Base-by-base conservation (phyloP, 345 rosid species). In the Raphanus sativus region DNA sequence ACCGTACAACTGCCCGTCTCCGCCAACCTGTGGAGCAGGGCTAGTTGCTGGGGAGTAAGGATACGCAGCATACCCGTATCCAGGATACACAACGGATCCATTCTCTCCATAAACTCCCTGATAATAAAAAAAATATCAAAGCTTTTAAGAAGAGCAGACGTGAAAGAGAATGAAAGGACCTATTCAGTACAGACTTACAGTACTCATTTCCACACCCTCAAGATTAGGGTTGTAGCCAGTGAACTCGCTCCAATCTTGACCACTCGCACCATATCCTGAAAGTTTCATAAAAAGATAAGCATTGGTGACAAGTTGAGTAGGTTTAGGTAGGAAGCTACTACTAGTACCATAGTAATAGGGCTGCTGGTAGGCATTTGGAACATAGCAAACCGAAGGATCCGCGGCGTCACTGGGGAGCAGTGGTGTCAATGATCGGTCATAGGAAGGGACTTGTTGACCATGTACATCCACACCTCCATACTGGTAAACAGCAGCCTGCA, bases 11-110 rank as follows among this genome's bases (percentile, higher is more conserved):
- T 90, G 98, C 63, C 88, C 91, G 70, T 91, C 98, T 71, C 86
- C 90, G 33, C 91, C 96, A 84, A 89, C 24, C 60, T 89, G 81
- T 33, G 98, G 98, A 74, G 86, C 94, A 1, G 94, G 94, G 5
- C 96, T 86, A 65, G 83, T 76, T 32, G 96, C 91, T 0, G 96
- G 96, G 10, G 98, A 91, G 77, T 91, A 94, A 25, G 98, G 97
- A 80, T 85, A 94, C 0, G 91, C 72, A 32, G 90, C 80, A 80
- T 85, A 91, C 21, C 91, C 89, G 83, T 88, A 94, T 17, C 87
- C 87, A 54, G 87, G 87, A 84, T 86, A 91, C 88, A 91, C 71
- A 59, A 87, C 42, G 77, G 98, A 86, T 63, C 92, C 95, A 77
- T 87, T 89, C 59, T 93, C 95, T 75, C 91, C 92, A 82, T 91